A percentile compares a stretch with the other conserved stretches of the same genome.
These are phyloP conservation scores for Osmanthus fragrans DNA, from an alignment of 257 asterid species.

Conservation along the genomic window DNA sequence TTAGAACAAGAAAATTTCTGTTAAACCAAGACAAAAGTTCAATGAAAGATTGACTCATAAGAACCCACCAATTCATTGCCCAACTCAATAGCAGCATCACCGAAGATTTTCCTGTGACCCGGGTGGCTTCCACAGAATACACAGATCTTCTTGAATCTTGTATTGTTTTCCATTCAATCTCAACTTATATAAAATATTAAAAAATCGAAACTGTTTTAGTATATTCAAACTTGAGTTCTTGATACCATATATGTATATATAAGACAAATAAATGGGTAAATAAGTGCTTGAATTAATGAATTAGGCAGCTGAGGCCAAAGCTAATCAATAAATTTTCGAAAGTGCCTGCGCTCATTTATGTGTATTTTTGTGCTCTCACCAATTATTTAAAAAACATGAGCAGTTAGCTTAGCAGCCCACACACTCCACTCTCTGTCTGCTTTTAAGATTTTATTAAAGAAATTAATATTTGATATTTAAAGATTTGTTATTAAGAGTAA, in stretches of 20 bases:
- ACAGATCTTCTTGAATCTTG: constrained; percentile 79
- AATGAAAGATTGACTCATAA: constrained; percentile 23
- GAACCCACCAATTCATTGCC: constrained; percentile 88
- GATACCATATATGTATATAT: constrained; percentile 1
- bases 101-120: constrained; percentile 84
- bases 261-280: constrained; percentile 13
- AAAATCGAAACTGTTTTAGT: constrained; percentile 1
- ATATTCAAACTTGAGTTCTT: not conserved
- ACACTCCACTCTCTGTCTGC: not conserved
- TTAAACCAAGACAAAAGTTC: constrained; percentile 11
- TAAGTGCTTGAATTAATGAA: constrained; percentile 26
- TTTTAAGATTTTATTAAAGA: not conserved
- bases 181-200: constrained; percentile 8
- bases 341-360: not conserved
- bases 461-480: not conserved
- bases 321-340: constrained; percentile 3
- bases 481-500: not conserved
- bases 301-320: constrained; percentile 15
- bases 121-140: constrained; percentile 97
- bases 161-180: constrained; percentile 54
- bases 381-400: constrained; percentile 4
- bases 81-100: constrained; percentile 92
- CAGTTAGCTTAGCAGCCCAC: not conserved
- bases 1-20: not conserved
- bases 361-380: not conserved